phyloP scores from a whole-genome alignment of 139 green algal species.

The Coelastrella sp. region DNA sequence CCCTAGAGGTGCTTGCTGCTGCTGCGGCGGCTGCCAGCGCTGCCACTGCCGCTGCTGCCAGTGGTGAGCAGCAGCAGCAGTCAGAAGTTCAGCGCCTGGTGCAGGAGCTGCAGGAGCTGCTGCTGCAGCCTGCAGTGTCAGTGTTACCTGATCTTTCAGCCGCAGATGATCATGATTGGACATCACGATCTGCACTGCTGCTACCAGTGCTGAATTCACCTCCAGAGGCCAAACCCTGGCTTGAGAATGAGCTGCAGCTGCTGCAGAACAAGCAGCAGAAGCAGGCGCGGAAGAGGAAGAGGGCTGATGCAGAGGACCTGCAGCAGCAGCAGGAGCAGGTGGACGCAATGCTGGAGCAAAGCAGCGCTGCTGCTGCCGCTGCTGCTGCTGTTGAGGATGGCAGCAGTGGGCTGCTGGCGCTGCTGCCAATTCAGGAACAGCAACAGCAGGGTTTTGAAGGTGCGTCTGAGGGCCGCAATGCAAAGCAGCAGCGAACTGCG shows the following conservation, averaged over 20 bases:
- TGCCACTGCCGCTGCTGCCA: conserved; percentile 3
- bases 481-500: neutral
- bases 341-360: neutral
- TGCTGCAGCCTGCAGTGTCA: conserved; percentile 11
- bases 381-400: neutral
- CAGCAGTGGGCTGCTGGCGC: neutral
- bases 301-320: neutral
- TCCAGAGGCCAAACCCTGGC: neutral
- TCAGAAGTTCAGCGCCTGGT: neutral
- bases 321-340: neutral
- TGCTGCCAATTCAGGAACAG: neutral
- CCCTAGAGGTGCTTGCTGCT: neutral
- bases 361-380: neutral
- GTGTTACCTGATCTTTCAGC: neutral
- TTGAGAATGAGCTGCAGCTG: neutral
- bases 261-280: conserved; percentile 3
- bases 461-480: neutral
- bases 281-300: neutral
- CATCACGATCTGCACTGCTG: neutral
- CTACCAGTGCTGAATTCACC: neutral
- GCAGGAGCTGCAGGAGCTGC: conserved; percentile 11
- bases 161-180: conserved; percentile 1
- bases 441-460: neutral
- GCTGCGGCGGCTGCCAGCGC: conserved; percentile 10
- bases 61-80: conserved; percentile 25